These are phyloP conservation scores for Apiospora phragmitis DNA, from an alignment of 2,329 filamentous ascomycete species.

Conservation along the genomic window DNA sequence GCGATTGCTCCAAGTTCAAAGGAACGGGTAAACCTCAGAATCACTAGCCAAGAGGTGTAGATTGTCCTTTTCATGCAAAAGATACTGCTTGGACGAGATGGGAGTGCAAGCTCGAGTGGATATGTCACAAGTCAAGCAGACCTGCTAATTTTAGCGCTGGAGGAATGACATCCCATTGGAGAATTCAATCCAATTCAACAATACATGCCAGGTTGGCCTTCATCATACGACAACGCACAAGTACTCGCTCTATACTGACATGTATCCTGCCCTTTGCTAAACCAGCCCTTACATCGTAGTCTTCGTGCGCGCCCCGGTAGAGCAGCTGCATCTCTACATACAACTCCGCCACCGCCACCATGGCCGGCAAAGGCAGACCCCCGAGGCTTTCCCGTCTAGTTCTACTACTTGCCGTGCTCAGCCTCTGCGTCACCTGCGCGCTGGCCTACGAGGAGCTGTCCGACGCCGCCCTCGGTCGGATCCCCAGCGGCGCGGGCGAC, in stretches of 20 bases:
- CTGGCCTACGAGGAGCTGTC: slow-evolving; percentile 58
- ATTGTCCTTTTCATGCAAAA: too few relatives aligned
- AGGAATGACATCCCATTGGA: neutral
- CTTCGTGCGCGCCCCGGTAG: neutral
- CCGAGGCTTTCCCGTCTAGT: neutral
- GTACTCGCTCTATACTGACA: neutral
- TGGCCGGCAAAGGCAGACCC: neutral
- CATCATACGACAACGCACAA: neutral
- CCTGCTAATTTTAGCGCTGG: neutral
- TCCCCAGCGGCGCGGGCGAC: slow-evolving; percentile 72
- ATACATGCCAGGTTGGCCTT: slow-evolving; percentile 2
- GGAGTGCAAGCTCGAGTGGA: neutral
- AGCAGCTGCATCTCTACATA: neutral
- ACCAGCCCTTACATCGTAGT: neutral
- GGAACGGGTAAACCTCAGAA: too few relatives aligned
- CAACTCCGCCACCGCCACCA: neutral
- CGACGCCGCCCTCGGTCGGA: slow-evolving; percentile 68
- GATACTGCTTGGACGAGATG: neutral
- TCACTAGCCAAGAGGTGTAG: too few relatives aligned
- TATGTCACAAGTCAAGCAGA: neutral
- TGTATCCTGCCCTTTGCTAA: neutral
- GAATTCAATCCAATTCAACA: neutral
- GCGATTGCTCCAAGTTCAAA: neutral
- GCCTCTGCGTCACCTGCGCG: neutral
- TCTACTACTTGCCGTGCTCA: neutral